Conservation (phyloP, 2,329 filamentous ascomycete species). For the Colletotrichum scovillei region DNA sequence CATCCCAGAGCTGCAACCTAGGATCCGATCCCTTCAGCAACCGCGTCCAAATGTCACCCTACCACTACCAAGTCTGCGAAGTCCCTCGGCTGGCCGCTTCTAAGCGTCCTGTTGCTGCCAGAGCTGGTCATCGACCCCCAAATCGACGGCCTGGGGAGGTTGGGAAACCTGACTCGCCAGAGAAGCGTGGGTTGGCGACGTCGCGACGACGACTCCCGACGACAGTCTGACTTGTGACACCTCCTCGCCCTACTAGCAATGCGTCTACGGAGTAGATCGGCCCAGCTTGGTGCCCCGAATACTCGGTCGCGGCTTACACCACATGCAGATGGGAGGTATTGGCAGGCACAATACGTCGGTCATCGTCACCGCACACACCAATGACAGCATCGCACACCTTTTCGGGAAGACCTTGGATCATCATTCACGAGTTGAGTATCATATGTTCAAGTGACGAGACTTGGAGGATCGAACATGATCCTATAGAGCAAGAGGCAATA, state of each 20-base stretch:
- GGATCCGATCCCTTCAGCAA: constrained; percentile 33
- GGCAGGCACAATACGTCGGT: constrained; percentile 18
- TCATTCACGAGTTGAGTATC: background rate
- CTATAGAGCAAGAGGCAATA: background rate
- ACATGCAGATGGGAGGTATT: constrained; percentile 19
- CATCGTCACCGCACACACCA: constrained; percentile 29
- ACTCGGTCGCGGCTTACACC: constrained; percentile 31
- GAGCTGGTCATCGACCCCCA: constrained; percentile 1
- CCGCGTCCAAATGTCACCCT: constrained; percentile 22
- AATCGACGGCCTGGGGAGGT: background rate
- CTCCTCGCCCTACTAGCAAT: constrained; percentile 1
- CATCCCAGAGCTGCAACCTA: constrained; percentile 26
- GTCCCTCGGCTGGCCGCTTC: constrained; percentile 14
- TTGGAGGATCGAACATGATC: background rate
- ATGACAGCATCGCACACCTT: constrained; percentile 31
- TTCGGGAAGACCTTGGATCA: background rate
- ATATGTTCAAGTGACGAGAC: background rate
- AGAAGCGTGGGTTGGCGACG: constrained; percentile 1
- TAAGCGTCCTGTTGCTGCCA: constrained; percentile 15
- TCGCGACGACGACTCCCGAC: background rate
- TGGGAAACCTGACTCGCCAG: constrained; percentile 26
- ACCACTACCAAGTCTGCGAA: background rate
- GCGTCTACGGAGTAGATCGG: background rate
- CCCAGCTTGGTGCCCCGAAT: constrained; percentile 9
- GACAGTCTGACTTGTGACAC: constrained; percentile 23